A percentile compares a stretch with the other conserved stretches of the same genome.
Conservation (phyloP, 495 filamentous ascomycete genomes). For the Penicillium pulvis region DNA sequence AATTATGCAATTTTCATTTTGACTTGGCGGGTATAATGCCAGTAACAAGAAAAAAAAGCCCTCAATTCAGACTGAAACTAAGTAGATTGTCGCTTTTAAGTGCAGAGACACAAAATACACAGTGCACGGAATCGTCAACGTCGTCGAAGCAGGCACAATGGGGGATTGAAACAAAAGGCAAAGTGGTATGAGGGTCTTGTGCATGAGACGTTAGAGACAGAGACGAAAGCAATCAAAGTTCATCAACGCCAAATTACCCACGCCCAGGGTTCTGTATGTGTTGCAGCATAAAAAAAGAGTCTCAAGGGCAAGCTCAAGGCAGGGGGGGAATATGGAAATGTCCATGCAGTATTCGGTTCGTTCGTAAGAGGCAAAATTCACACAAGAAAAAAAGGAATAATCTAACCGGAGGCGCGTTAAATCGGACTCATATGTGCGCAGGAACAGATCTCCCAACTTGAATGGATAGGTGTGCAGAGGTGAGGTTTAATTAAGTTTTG, state of each 20-base stretch:
- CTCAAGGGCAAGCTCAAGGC: constrained; percentile 1
- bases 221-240: constrained; percentile 7
- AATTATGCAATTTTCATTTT: background rate
- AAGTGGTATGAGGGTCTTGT: constrained; percentile 1
- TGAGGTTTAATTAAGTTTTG: background rate
- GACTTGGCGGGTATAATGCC: background rate
- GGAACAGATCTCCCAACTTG: constrained; percentile 22
- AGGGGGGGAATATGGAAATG: constrained; percentile 4
- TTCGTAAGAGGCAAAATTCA: constrained; percentile 12
- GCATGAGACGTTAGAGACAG: constrained; percentile 3
- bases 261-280: constrained; percentile 29
- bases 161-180: background rate
- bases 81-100: constrained; percentile 8
- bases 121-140: constrained; percentile 6
- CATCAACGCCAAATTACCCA: constrained; percentile 41
- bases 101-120: constrained; percentile 3
- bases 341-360: constrained; percentile 20
- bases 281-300: constrained; percentile 21
- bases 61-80: constrained; percentile 8
- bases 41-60: background rate
- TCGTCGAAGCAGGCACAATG: constrained; percentile 1
- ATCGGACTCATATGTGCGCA: constrained; percentile 42
- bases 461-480: constrained; percentile 5
- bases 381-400: constrained; percentile 6
- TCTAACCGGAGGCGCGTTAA: constrained; percentile 34